Evolutionary conservation across 2,329 filamentous ascomycete species (phyloP), one percentile per base, ranked within the genome.

Genomic region (Stylonectria norvegica): DNA sequence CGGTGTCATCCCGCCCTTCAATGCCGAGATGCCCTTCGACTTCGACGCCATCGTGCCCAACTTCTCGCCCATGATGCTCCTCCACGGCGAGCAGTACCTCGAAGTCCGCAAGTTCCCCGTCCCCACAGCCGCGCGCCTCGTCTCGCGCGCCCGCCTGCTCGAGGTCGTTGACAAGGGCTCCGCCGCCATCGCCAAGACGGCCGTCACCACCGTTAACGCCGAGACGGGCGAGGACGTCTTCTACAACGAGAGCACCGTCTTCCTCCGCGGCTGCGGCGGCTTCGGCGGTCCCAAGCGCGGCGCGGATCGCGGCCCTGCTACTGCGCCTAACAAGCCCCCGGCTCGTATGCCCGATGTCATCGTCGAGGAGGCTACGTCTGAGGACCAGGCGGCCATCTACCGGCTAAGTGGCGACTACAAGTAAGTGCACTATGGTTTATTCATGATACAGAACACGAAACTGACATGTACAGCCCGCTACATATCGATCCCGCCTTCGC

Each of bases 21-120:
- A 85, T 69, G 84, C 89, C 45, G 76, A 86, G 52, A 72, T 82
- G 46, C 88, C 91, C 19, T 97, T 86, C 73, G 81, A 75, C 65
- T 77, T 93, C 57, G 79, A 82, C 60, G 81, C 90, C 42, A 78
- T 98, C 47, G 85, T 97, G 19, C 89, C 90, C 64, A 95, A 97
- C 76, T 98, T 96, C 75, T 89, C 81, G 25, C 91, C 90, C 47
- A 96, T 95, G 89, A 96, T 96, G 89, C 81, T 98, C 36, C 85
- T 98, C 17, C 93, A 98, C 71, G 93, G 93, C 62, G 93, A 98
- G 75, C 93, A 98, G 68, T 98, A 90, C 71, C 87, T 98, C 50
- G 93, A 98, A 70, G 79, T 98, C 60, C 82, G 84, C 62, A 89
- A 91, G 67, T 94, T 83, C 72, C 93, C 93, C 28, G 86, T 97